Evolutionary conservation across 192 early-diverging fungal genomes (phyloP).

Genomic region (Endogone sp.): DNA sequence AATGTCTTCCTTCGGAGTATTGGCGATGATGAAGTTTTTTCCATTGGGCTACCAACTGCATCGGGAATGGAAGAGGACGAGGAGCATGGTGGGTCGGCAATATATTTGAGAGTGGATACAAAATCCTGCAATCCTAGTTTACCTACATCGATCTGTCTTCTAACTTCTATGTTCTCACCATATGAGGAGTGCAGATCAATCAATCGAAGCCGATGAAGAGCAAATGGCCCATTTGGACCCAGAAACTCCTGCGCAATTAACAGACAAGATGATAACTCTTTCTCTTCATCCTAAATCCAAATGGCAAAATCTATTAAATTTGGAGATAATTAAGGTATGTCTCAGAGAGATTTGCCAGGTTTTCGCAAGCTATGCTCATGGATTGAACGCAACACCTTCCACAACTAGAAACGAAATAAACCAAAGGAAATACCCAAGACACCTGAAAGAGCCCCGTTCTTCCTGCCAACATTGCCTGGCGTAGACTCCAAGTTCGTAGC

Average conservation of each 20-base stretch:
- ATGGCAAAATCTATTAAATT: constrained; percentile 88
- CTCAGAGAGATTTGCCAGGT: not conserved
- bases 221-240: not conserved
- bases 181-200: too few relatives aligned
- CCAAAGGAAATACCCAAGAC: constrained; percentile 84
- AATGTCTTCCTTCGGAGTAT: constrained; percentile 69
- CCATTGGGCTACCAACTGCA: not conserved
- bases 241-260: constrained; percentile 23
- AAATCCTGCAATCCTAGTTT: too few relatives aligned
- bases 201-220: constrained; percentile 26
- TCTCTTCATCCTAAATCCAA: constrained; percentile 77
- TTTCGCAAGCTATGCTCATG: not conserved
- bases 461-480: constrained; percentile 78
- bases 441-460: constrained; percentile 92
- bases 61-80: not conserved
- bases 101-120: not conserved
- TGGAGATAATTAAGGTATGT: constrained; percentile 82
- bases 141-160: too few relatives aligned
- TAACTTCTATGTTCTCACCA: too few relatives aligned
- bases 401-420: constrained; percentile 74
- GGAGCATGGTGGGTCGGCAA: not conserved
- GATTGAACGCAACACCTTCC: not conserved
- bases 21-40: constrained; percentile 43
- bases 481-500: constrained; percentile 64
- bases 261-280: constrained; percentile 83